A percentile compares a stretch with the other conserved stretches of the same genome.
phyloP scores from a whole-genome alignment of 768 basidiomycete genomes.

The Termitomyces sp. region DNA sequence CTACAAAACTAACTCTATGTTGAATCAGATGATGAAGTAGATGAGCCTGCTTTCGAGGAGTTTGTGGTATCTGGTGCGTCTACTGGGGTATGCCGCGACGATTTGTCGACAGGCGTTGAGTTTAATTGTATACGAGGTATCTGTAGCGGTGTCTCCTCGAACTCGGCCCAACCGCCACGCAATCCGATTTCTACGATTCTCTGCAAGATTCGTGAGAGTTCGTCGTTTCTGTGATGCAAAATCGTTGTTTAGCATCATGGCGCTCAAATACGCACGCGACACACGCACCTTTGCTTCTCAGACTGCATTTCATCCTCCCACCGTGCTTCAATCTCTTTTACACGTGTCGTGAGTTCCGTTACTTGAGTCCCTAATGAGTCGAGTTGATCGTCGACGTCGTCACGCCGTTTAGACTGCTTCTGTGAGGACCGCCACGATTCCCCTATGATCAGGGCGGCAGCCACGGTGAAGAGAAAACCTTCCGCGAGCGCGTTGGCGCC shows the following conservation, averaged over 20 bases:
- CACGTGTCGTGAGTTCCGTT: slow-evolving; percentile 35
- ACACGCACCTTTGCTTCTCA: slow-evolving; percentile 40
- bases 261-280: background rate
- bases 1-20: background rate
- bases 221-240: slow-evolving; percentile 45
- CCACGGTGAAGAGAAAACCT: slow-evolving; percentile 79
- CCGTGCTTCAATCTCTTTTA: slow-evolving; percentile 33
- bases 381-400: slow-evolving; percentile 65
- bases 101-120: background rate
- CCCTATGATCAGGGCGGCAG: slow-evolving; percentile 65
- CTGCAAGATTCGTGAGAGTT: slow-evolving; percentile 60
- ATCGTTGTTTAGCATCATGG: background rate
- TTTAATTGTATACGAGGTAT: slow-evolving; percentile 15
- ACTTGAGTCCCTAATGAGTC: slow-evolving; percentile 50
- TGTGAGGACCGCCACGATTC: slow-evolving; percentile 75
- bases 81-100: slow-evolving; percentile 3
- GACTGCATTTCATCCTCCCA: slow-evolving; percentile 43
- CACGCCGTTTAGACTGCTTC: slow-evolving; percentile 64
- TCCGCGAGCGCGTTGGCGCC: slow-evolving; percentile 83
- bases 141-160: slow-evolving; percentile 53
- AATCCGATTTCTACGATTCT: slow-evolving; percentile 66
- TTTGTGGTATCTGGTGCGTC: slow-evolving; percentile 8
- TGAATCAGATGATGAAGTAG: background rate
- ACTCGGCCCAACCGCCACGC: slow-evolving; percentile 59
- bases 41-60: slow-evolving; percentile 3